phyloP scores from a whole-genome alignment of 768 basidiomycete genomes.

The Tylopilus vinaceipallidus region DNA sequence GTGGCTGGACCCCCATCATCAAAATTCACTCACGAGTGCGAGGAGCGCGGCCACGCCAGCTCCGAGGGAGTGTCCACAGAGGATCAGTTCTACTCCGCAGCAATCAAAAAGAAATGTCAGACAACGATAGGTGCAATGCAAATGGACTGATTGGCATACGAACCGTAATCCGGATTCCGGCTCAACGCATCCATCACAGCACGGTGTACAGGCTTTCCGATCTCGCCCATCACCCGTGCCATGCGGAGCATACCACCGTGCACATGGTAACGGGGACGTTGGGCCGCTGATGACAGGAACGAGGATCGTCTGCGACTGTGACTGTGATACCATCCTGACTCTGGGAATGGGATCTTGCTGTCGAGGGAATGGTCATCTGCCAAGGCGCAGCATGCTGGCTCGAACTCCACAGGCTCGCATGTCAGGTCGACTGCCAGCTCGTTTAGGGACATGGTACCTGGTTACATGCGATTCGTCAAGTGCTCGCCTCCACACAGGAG shows the following conservation, averaged over 20 bases:
- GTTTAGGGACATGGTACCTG: slow-evolving; percentile 83
- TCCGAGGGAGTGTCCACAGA: slow-evolving; percentile 83
- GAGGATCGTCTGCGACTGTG: slow-evolving; percentile 27
- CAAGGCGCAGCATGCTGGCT: slow-evolving; percentile 44
- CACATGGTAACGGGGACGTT: slow-evolving; percentile 51
- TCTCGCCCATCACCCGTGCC: slow-evolving; percentile 75
- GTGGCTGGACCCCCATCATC: background rate
- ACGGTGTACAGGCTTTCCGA: slow-evolving; percentile 73
- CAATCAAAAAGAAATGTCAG: slow-evolving; percentile 2
- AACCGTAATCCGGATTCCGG: slow-evolving; percentile 71
- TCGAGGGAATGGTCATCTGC: slow-evolving; percentile 24
- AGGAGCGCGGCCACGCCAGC: slow-evolving; percentile 78
- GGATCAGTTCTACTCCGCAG: slow-evolving; percentile 52
- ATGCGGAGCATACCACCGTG: slow-evolving; percentile 81
- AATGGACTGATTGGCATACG: slow-evolving; percentile 24
- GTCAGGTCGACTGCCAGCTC: slow-evolving; percentile 85
- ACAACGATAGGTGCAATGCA: background rate
- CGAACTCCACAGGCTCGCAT: slow-evolving; percentile 70
- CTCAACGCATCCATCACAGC: slow-evolving; percentile 70
- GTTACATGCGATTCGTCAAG: slow-evolving; percentile 4
- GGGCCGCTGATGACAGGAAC: slow-evolving; percentile 16
- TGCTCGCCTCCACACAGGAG: background rate
- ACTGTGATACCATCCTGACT: slow-evolving; percentile 21
- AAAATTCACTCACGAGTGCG: slow-evolving; percentile 52
- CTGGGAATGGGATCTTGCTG: slow-evolving; percentile 40